Evolutionary conservation across 257 asterid species (phyloP), one percentile per base, ranked within the genome.

Genomic region (Przewalskia tangutica): DNA sequence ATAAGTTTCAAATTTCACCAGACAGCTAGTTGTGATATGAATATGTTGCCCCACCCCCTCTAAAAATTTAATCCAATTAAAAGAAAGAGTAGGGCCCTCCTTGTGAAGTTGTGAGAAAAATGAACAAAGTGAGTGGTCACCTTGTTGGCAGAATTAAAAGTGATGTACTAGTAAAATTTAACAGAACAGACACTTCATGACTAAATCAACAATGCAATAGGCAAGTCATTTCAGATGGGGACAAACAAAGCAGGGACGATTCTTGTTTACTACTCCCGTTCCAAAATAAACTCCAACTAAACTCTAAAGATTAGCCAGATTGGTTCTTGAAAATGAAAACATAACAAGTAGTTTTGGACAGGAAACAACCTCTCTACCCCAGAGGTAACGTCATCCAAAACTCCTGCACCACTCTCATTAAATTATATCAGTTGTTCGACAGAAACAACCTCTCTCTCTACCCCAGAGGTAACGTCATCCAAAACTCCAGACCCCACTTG

Each of bases 81-180:
- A 51, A 44, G 56, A 73, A 73, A 46, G 42, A 13, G 20, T 75
- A 75, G 80, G 80, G 4, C 62, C 80, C 80, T 75, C 62, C 46
- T 75, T 9, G 17, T n/a, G 34, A 68, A 53, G n/a, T 75, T 9
- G 17, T n/a, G 34, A 68, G 76, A 42, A 68, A 73, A 75, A 75
- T 50, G 80, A 75, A 50, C 12, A 75, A 75, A 32, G 46, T 50
- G 62, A 75, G 80, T 75, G 80, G 80, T 27, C 51, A 50, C 62
- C 80, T 75, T 13, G 80, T 46, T 75, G 80, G 80, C 80, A 50
- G 32, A 75, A 27, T 75, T 75, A 75, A 75, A 75, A 75, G 42
- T 53, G 46, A 17, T 36, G 76, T 66, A 66, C 76, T 8, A 27
- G 23, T 23, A 71, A 73, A 20, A 73, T 20, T 73, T 46, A 71